Conservation (phyloP, 495 filamentous ascomycete species). For the Trichoderma parareesei region DNA sequence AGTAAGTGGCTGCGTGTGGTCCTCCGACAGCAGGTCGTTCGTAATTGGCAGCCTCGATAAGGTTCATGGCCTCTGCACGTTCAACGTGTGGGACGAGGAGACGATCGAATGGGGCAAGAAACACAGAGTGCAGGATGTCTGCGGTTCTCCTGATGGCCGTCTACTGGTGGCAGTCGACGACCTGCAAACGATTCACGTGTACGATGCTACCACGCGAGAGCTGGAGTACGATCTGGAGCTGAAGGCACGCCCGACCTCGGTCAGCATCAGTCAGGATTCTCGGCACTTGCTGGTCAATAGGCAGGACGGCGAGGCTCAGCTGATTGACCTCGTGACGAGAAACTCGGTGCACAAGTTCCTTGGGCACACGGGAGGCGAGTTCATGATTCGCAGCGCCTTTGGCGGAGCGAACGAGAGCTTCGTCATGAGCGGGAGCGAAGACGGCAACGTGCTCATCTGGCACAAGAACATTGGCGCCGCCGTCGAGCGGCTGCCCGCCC, state of each 20-base stretch:
- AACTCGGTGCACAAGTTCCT: conserved; percentile 63
- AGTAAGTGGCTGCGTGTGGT: conserved; percentile 82
- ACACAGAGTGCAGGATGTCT: conserved; percentile 76
- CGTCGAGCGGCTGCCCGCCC: conserved; percentile 69
- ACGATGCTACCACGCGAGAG: conserved; percentile 65
- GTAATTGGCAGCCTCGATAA: conserved; percentile 74
- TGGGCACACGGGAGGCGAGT: conserved; percentile 63
- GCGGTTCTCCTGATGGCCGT: conserved; percentile 68
- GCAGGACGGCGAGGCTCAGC: conserved; percentile 60
- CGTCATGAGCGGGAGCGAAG: conserved; percentile 81
- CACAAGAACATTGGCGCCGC: conserved; percentile 70
- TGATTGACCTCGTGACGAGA: conserved; percentile 68
- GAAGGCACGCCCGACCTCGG: conserved; percentile 59
- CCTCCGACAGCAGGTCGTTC: conserved; percentile 66
- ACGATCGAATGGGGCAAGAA: conserved; percentile 53
- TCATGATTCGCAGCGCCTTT: conserved; percentile 71
- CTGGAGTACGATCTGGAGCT: conserved; percentile 66
- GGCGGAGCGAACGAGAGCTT: conserved; percentile 89
- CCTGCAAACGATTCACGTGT: conserved; percentile 65
- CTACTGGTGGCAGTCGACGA: conserved; percentile 71
- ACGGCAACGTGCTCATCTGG: conserved; percentile 67
- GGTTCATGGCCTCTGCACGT: conserved; percentile 56
- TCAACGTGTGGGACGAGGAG: conserved; percentile 49
- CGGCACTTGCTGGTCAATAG: conserved; percentile 75
- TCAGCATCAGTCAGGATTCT: conserved; percentile 75